Evolutionary conservation across 345 rosid genomes (phyloP).

Genomic region (Lepidium aucheri): DNA sequence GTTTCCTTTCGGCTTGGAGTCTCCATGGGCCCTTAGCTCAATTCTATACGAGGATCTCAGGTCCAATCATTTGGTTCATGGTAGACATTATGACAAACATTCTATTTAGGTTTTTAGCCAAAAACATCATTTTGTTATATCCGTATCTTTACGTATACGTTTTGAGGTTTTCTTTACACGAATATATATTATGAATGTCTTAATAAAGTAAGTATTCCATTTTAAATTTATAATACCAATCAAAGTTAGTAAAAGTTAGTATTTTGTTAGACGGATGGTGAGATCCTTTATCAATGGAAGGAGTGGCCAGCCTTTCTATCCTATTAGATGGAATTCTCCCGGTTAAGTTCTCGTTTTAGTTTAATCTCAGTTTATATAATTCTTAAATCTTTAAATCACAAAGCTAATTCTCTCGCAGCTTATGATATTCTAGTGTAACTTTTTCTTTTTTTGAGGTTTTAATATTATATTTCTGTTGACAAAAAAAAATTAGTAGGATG

Average conservation of each 20-base stretch:
- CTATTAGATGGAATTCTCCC: too few relatives aligned
- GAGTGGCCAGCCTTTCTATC: too few relatives aligned
- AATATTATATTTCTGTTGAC: too few relatives aligned
- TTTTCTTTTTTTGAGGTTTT: too few relatives aligned
- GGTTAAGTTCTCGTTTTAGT: too few relatives aligned
- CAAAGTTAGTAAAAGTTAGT: background rate
- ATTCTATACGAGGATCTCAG: background rate
- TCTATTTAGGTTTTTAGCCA: background rate
- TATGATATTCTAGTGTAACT: too few relatives aligned
- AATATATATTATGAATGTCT: background rate
- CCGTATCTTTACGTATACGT: conserved; percentile 1
- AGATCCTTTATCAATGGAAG: too few relatives aligned
- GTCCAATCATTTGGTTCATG: background rate
- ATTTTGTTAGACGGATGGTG: too few relatives aligned
- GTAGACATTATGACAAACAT: background rate
- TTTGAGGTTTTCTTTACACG: background rate
- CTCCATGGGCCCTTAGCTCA: background rate
- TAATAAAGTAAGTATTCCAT: background rate
- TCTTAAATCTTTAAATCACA: too few relatives aligned
- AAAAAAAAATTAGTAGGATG: too few relatives aligned
- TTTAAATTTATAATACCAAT: background rate
- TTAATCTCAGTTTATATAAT: too few relatives aligned
- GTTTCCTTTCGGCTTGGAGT: background rate
- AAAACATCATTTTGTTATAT: background rate
- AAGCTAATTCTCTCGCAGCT: too few relatives aligned